Percentiles rank a stretch among this genome's conserved stretches.
phyloP scores from a whole-genome alignment of 495 filamentous ascomycete species.

The Xylaria telfairii region DNA sequence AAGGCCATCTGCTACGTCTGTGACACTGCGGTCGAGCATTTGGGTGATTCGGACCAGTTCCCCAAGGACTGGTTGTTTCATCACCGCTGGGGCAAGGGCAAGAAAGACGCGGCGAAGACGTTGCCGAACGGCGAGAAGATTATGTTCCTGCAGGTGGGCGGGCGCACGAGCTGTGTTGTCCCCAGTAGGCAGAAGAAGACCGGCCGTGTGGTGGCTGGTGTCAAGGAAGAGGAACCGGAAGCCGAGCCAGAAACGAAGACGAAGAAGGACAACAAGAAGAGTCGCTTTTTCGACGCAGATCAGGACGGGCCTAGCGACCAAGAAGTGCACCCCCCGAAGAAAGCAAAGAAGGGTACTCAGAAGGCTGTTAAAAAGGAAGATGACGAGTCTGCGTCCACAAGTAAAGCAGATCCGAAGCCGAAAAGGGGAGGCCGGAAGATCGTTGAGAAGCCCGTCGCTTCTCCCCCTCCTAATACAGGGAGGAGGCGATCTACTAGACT shows the following conservation, averaged over 20 bases:
- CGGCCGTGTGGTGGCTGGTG: conserved; percentile 38
- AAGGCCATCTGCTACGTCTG: conserved; percentile 80
- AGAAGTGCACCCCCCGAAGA: conserved; percentile 36
- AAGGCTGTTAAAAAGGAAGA: conserved; percentile 28
- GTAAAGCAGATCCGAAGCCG: conserved; percentile 19
- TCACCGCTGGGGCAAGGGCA: conserved; percentile 88
- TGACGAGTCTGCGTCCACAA: not conserved
- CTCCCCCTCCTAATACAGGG: conserved; percentile 23
- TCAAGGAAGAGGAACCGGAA: conserved; percentile 43
- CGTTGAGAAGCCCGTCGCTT: not conserved
- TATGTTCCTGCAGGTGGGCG: conserved; percentile 82
- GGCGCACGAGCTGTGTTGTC: conserved; percentile 86
- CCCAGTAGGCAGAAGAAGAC: conserved; percentile 84
- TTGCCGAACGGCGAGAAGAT: conserved; percentile 87
- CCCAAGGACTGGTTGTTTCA: conserved; percentile 92
- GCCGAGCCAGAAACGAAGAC: conserved; percentile 34
- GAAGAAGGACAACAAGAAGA: conserved; percentile 25
- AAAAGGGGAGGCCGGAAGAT: conserved; percentile 12
- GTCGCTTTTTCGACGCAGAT: conserved; percentile 26
- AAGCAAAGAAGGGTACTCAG: conserved; percentile 25
- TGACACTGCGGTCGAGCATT: conserved; percentile 73
- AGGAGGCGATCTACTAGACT: conserved; percentile 48
- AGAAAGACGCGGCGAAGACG: conserved; percentile 68
- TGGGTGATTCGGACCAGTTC: conserved; percentile 83
- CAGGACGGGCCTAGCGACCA: conserved; percentile 1